Percentiles rank a stretch among this genome's conserved stretches.
Conservation (phyloP, 1,284 basidiomycete species). For the Cryptococcus sp. region DNA sequence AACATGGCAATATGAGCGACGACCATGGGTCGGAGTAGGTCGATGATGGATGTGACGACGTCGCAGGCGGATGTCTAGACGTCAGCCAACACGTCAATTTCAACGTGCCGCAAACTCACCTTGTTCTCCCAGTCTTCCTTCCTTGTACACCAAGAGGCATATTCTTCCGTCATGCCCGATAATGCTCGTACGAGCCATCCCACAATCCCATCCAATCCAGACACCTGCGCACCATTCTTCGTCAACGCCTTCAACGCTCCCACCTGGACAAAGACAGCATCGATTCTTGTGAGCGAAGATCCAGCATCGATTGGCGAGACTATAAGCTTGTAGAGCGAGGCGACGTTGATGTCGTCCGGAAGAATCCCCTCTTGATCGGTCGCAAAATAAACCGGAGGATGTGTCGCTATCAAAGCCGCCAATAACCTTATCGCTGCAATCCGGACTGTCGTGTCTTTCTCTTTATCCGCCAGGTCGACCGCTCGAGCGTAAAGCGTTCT, state of each 20-base stretch:
- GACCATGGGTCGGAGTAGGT: conserved; percentile 31
- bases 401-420: conserved; percentile 27
- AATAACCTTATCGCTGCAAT: conserved; percentile 37
- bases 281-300: conserved; percentile 10
- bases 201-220: conserved; percentile 32
- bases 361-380: conserved; percentile 10
- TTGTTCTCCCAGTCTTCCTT: conserved; percentile 9
- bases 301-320: conserved; percentile 10
- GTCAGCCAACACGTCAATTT: conserved; percentile 21
- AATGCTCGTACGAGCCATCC: conserved; percentile 30
- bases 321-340: conserved; percentile 29
- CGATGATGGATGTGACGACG: conserved; percentile 27
- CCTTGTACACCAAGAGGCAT: conserved; percentile 28
- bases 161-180: conserved; percentile 21
- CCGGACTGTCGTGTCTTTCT: conserved; percentile 23
- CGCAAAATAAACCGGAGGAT: conserved; percentile 22
- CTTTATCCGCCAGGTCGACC: conserved; percentile 20
- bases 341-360: conserved; percentile 22
- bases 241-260: conserved; percentile 35
- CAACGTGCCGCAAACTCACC: not conserved
- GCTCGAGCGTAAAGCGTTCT: conserved; percentile 27
- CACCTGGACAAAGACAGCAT: conserved; percentile 36
- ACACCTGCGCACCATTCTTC: conserved; percentile 27
- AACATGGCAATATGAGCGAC: conserved; percentile 35
- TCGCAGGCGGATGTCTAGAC: conserved; percentile 22